Conservation (phyloP, 164 flowering plant species). For the Vitis cinerea region DNA sequence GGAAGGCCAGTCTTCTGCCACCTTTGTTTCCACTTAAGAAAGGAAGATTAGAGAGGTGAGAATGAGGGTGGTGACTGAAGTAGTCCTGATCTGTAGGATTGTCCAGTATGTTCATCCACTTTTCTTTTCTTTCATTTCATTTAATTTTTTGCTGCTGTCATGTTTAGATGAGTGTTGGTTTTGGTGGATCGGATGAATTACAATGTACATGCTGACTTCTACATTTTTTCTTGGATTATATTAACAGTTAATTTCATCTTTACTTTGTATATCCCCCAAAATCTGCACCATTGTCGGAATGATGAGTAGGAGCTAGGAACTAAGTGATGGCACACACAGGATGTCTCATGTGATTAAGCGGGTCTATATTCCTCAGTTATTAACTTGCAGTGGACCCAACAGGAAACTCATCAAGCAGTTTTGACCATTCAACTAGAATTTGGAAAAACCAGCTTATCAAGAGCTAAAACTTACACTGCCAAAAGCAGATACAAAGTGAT, state of each 20-base stretch:
- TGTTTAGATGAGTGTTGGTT: constrained; percentile 15
- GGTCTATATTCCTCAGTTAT: not conserved
- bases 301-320: constrained; percentile 1
- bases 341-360: constrained; percentile 1
- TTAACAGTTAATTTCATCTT: not conserved
- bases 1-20: constrained; percentile 51
- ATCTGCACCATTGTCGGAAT: not conserved
- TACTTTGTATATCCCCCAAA: not conserved
- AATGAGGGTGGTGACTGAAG: constrained; percentile 5
- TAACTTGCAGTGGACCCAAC: not conserved
- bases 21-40: constrained; percentile 67
- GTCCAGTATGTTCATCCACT: constrained; percentile 2
- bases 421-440: too few relatives aligned
- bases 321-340: constrained; percentile 12
- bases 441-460: too few relatives aligned
- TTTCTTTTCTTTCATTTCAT: constrained; percentile 1
- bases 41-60: constrained; percentile 46
- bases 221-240: not conserved
- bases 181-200: constrained; percentile 22
- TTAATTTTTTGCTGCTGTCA: not conserved
- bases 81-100: constrained; percentile 12
- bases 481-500: too few relatives aligned
- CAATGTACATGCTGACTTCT: constrained; percentile 28
- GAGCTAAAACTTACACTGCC: too few relatives aligned
- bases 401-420: constrained; percentile 6